These are phyloP conservation scores for Lasiosphaeris hirsuta DNA, from an alignment of 495 filamentous ascomycete species.

Conservation along the genomic window DNA sequence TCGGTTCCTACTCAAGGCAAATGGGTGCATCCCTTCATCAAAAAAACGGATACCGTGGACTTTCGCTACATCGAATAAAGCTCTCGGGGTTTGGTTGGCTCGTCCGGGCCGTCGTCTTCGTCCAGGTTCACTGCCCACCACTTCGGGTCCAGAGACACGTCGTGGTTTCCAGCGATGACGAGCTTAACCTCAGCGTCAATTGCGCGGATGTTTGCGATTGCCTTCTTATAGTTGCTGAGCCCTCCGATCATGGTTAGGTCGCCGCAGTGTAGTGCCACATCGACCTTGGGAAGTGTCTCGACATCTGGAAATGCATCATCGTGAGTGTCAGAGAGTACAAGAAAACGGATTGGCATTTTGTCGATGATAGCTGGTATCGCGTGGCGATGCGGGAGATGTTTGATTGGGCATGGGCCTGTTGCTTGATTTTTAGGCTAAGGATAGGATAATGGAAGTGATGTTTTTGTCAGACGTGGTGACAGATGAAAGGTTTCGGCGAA, in stretches of 20 bases:
- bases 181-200: slow-evolving; percentile 59
- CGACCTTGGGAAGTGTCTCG: slow-evolving; percentile 36
- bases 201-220: slow-evolving; percentile 45
- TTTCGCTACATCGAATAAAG: slow-evolving; percentile 35
- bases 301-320: slow-evolving; percentile 22
- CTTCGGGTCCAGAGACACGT: slow-evolving; percentile 56
- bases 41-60: slow-evolving; percentile 53
- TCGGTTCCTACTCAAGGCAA: slow-evolving; percentile 49
- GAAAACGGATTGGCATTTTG: not conserved
- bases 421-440: no score
- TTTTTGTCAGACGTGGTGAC: no score
- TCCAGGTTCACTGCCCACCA: slow-evolving; percentile 20
- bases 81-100: slow-evolving; percentile 18
- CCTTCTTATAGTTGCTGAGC: slow-evolving; percentile 44
- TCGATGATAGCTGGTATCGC: no score
- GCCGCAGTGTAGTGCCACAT: slow-evolving; percentile 61
- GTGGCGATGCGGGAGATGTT: no score
- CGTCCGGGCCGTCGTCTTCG: slow-evolving; percentile 9
- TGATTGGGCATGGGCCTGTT: no score
- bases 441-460: no score
- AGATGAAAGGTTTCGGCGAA: no score
- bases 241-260: slow-evolving; percentile 60
- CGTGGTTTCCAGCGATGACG: slow-evolving; percentile 67
- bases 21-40: slow-evolving; percentile 54
- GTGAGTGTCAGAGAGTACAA: slow-evolving; percentile 7